These are phyloP conservation scores for Hordeum pubiflorum DNA, from an alignment of 202 grass and related monocot genomes.

Conservation along the genomic window DNA sequence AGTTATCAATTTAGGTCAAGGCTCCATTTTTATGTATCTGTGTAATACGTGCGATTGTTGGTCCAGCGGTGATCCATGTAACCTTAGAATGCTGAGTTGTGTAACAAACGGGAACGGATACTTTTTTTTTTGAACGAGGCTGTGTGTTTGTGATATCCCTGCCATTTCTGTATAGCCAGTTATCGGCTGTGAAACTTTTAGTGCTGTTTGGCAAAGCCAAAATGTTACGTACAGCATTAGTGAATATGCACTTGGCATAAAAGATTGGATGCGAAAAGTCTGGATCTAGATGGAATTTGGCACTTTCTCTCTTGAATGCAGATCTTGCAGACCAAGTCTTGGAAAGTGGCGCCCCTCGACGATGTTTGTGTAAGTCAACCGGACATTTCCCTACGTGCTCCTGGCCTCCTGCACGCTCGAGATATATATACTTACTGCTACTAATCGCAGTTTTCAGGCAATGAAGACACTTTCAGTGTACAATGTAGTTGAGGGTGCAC, in stretches of 20 bases:
- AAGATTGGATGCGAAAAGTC: not conserved
- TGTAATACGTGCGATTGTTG: not conserved
- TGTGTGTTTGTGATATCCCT: not conserved
- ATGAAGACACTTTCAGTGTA: no score
- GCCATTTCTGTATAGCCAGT: not conserved
- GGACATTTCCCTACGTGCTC: not conserved
- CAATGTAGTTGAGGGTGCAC: not conserved
- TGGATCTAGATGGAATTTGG: not conserved
- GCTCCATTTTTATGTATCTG: constrained; percentile 15
- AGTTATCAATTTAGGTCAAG: constrained; percentile 18
- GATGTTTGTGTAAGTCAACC: not conserved
- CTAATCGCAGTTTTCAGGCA: not conserved
- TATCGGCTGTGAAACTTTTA: not conserved
- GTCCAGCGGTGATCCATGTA: not conserved
- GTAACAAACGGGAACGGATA: not conserved
- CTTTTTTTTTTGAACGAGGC: not conserved
- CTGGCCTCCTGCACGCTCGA: not conserved
- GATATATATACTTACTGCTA: not conserved
- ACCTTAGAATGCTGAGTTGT: constrained; percentile 8
- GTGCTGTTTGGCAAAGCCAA: not conserved
- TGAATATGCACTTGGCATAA: not conserved
- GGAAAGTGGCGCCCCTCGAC: not conserved
- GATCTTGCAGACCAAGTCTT: not conserved
- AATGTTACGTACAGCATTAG: not conserved
- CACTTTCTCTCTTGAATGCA: not conserved